These are phyloP conservation scores for Artemisia princeps DNA, from an alignment of 140 eudicot species.

Conservation along the genomic window DNA sequence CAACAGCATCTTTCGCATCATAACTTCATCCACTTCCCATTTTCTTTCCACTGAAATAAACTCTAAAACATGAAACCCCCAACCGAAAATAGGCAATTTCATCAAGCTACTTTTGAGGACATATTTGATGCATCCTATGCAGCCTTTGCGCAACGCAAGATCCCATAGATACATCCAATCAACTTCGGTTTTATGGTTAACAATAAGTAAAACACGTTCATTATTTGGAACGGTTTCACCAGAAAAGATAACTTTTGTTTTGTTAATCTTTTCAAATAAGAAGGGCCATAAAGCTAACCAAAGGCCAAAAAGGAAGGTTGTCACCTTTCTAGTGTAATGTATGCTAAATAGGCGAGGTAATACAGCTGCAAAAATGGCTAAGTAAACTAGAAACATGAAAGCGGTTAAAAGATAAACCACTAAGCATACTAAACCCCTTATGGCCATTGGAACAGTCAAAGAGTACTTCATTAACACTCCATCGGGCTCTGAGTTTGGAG, in stretches of 20 bases:
- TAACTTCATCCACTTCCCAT: conserved; percentile 70
- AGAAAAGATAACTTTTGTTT: conserved; percentile 63
- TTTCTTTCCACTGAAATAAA: conserved; percentile 71
- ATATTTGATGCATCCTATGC: conserved; percentile 67
- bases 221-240: conserved; percentile 63
- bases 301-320: conserved; percentile 51
- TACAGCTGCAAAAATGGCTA: conserved; percentile 44
- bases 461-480: conserved; percentile 40
- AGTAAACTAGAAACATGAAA: conserved; percentile 51
- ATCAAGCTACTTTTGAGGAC: conserved; percentile 78
- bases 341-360: conserved; percentile 54
- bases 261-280: conserved; percentile 73
- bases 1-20: conserved; percentile 48
- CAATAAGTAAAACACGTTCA: conserved; percentile 68
- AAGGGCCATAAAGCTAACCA: conserved; percentile 92
- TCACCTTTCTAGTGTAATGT: conserved; percentile 55
- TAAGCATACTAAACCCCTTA: conserved; percentile 65
- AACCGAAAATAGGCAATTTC: conserved; percentile 76
- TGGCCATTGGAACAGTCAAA: conserved; percentile 46
- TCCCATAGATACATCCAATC: conserved; percentile 97
- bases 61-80: conserved; percentile 82
- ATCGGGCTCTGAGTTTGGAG: not conserved
- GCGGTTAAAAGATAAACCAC: conserved; percentile 60
- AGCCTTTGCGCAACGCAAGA: conserved; percentile 70
- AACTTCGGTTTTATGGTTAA: conserved; percentile 91